Conservation (phyloP, 2,329 filamentous ascomycete genomes). For the Juglanconis juglandina region DNA sequence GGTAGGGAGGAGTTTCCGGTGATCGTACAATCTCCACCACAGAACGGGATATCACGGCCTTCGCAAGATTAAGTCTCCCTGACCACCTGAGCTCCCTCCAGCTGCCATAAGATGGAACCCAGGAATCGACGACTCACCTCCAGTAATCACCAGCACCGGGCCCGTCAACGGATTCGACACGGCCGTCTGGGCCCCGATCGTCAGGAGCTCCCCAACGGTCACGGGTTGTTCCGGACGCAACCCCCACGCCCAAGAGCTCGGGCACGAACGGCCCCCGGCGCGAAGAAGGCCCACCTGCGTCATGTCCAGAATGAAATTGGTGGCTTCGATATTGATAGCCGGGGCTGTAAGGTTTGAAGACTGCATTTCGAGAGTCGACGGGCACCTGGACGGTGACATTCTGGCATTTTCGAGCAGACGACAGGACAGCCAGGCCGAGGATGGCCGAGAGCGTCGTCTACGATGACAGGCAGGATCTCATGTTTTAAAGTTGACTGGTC, state of each 20-base stretch:
- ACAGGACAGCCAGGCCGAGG: slow-evolving; percentile 25
- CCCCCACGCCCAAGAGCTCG: slow-evolving; percentile 43
- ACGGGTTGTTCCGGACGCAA: slow-evolving; percentile 52
- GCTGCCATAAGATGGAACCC: background rate
- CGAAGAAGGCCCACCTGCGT: slow-evolving; percentile 49
- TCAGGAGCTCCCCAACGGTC: slow-evolving; percentile 57
- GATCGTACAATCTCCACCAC: slow-evolving; percentile 56
- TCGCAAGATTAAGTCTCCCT: background rate
- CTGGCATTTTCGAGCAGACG: slow-evolving; percentile 35
- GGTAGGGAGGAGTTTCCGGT: slow-evolving; percentile 35
- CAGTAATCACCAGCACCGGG: slow-evolving; percentile 58
- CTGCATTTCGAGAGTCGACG: slow-evolving; percentile 50
- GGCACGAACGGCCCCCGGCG: slow-evolving; percentile 54
- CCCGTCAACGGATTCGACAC: slow-evolving; percentile 42
- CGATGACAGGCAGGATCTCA: background rate
- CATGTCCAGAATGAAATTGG: slow-evolving; percentile 51
- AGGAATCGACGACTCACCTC: slow-evolving; percentile 36
- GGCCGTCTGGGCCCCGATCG: slow-evolving; percentile 40
- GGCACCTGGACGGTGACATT: slow-evolving; percentile 55
- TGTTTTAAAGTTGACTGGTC: background rate
- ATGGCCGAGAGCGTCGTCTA: background rate
- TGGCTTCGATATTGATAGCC: slow-evolving; percentile 52
- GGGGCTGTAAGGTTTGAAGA: slow-evolving; percentile 50
- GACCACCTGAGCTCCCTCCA: background rate
- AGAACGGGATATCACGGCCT: slow-evolving; percentile 54